These are phyloP conservation scores for Chaetomium tenue DNA, from an alignment of 495 filamentous ascomycete genomes.

Conservation along the genomic window DNA sequence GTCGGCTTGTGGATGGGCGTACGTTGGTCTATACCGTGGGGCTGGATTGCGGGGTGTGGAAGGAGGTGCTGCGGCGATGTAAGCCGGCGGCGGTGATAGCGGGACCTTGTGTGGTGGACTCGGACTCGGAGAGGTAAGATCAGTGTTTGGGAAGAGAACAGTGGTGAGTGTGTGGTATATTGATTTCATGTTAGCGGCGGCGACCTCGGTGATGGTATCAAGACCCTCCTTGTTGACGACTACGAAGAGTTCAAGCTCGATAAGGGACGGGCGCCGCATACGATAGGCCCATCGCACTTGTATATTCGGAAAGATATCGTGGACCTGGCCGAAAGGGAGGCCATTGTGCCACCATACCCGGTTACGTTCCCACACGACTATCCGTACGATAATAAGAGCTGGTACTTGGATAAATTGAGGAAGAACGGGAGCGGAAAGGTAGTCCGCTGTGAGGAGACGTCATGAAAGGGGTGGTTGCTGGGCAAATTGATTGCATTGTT, in stretches of 20 bases:
- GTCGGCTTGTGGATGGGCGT: background rate
- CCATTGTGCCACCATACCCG: slow-evolving; percentile 17
- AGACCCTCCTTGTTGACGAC: background rate
- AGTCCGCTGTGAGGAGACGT: background rate
- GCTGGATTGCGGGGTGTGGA: background rate
- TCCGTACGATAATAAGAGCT: background rate
- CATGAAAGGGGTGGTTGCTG: background rate
- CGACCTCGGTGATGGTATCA: background rate
- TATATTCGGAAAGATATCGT: slow-evolving; percentile 23
- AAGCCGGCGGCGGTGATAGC: slow-evolving; percentile 20
- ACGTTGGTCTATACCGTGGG: slow-evolving; percentile 19
- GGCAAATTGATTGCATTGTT: background rate
- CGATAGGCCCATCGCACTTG: slow-evolving; percentile 15
- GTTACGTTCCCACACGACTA: slow-evolving; percentile 14
- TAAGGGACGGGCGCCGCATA: slow-evolving; percentile 8
- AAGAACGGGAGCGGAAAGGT: background rate
- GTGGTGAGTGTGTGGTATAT: background rate
- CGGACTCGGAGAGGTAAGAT: background rate
- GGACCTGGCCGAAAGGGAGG: background rate
- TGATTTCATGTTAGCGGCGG: slow-evolving; percentile 1
- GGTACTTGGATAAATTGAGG: slow-evolving; percentile 11
- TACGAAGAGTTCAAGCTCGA: slow-evolving; percentile 18
- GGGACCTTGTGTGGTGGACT: background rate
- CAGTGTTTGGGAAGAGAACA: background rate
- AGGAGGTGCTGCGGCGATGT: background rate